Conservation (phyloP, 352 stramenopile species). For the Phytophthora cactorum region DNA sequence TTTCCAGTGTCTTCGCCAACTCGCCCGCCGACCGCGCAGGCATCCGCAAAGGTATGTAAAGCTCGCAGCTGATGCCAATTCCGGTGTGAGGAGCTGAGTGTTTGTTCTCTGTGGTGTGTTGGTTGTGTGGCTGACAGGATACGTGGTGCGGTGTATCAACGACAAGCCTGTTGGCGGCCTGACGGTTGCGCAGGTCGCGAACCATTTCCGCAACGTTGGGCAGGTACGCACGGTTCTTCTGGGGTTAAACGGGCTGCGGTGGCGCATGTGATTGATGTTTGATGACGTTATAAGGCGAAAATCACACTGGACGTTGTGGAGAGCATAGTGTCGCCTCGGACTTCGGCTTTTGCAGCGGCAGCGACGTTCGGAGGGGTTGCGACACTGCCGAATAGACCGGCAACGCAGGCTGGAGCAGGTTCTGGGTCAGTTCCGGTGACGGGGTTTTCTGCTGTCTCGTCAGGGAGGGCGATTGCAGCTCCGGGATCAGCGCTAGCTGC, state of each 20-base stretch:
- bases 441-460: constrained; percentile 18
- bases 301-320: constrained; percentile 39
- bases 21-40: constrained; percentile 64
- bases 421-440: constrained; percentile 6
- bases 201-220: constrained; percentile 49
- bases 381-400: constrained; percentile 2
- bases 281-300: constrained; percentile 15
- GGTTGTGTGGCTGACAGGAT: constrained; percentile 31
- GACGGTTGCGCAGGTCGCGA: constrained; percentile 46
- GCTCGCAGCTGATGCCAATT: neutral
- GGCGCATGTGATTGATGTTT: constrained; percentile 4
- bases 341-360: constrained; percentile 12
- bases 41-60: constrained; percentile 48
- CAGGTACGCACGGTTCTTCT: constrained; percentile 24
- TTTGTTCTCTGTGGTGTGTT: neutral
- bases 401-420: neutral
- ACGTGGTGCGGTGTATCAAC: constrained; percentile 51
- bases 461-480: constrained; percentile 39
- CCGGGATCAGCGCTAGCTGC: constrained; percentile 35
- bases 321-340: neutral
- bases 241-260: neutral
- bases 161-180: constrained; percentile 37
- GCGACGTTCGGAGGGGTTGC: constrained; percentile 8
- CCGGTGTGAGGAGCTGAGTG: neutral
- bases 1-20: constrained; percentile 64